Conservation (phyloP, 257 asterid genomes). For the Solanum microdontum region DNA sequence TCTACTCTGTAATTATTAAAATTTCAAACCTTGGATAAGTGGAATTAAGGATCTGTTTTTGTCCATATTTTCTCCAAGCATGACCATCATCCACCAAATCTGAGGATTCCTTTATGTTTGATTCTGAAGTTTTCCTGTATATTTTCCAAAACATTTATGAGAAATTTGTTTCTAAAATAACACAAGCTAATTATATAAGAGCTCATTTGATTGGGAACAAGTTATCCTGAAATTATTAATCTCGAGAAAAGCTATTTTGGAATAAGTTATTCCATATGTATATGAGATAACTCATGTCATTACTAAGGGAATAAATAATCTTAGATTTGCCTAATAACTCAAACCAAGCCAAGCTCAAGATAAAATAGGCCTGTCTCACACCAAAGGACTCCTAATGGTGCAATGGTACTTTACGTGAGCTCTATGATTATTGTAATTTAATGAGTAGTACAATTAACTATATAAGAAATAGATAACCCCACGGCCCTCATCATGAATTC, state of each 20-base stretch:
- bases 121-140: conserved; percentile 37
- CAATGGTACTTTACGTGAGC: neutral
- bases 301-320: neutral
- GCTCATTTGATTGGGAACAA: neutral
- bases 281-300: neutral
- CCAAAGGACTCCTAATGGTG: too few relatives aligned
- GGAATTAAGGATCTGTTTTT: conserved; percentile 41
- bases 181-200: neutral
- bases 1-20: neutral
- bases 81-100: conserved; percentile 37
- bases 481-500: neutral
- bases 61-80: conserved; percentile 86
- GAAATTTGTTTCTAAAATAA: neutral
- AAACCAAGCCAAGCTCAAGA: too few relatives aligned
- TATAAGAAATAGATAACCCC: neutral
- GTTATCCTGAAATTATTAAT: too few relatives aligned
- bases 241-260: neutral
- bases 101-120: conserved; percentile 17
- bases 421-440: neutral
- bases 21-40: conserved; percentile 37
- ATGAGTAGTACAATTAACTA: neutral
- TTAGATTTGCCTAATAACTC: neutral
- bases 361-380: too few relatives aligned
- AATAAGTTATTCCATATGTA: too few relatives aligned
- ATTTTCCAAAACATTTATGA: neutral